Base-by-base conservation (phyloP, 2,329 filamentous ascomycete genomes). In the Plectosphaerella sp. region DNA sequence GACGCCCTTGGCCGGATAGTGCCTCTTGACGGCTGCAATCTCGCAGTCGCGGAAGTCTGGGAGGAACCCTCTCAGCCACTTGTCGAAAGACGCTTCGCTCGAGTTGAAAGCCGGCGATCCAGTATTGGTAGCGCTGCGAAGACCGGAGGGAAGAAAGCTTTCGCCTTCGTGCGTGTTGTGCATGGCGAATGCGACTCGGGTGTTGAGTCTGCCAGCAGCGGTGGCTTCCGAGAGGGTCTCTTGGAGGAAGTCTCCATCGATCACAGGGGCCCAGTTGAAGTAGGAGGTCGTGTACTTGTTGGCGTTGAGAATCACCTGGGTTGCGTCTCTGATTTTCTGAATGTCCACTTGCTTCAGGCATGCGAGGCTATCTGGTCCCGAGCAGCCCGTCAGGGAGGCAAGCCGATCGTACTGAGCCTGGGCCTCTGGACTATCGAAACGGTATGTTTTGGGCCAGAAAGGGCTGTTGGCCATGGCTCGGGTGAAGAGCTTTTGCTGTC, bases 131-230 rank as follows among this genome's bases (percentile, higher is more conserved):
- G 56, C 54, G 47, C 65, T 68, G n/a, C 67, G 60, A 1, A 85
- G 67, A 0, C 75, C 77, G 0, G 74, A 61, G 0, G 80, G 80
- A 20, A 83, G 68, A 58, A 87, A 86, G 55, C 80, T 82, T 61
- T 85, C 76, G 20, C 83, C 82, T 64, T 86, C 83, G 60, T 84
- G 78, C 1, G 77, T 73, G 60, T 86, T 86, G 62, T 84, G 85
- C 71, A 77, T 79, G 15, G 73, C 72, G 55, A 77, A 78, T 0
- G 75, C 72, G 8, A 66, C 62, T 2, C 77, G 70, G 2, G 72
- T 71, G 48, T 79, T 75, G 10, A 81, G 63, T 3, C 56, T 47
- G 0, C 67, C 64, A 4, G 59, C 62, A 0, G 58, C 55, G 0
- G 75, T 67, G 1, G 73, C 75, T 2, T 71, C 57, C 3, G 73